Evolutionary conservation across 2,329 filamentous ascomycete genomes (phyloP).

Genomic region (Fusarium odoratissimum): DNA sequence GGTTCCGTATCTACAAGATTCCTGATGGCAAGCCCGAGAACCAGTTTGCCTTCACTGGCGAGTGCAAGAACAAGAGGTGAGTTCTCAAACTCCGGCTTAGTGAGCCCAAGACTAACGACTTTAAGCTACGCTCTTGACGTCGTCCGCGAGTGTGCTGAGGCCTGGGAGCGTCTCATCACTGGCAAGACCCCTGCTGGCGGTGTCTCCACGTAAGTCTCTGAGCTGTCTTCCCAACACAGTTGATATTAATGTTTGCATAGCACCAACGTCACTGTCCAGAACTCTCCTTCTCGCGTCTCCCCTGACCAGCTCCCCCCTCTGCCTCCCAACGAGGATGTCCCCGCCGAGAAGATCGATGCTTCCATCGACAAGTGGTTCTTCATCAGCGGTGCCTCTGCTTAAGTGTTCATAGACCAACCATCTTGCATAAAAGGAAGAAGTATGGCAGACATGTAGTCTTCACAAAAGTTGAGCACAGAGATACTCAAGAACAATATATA

Average conservation of each 20-base stretch:
- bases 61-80: conserved; percentile 99
- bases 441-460: conserved; percentile 30
- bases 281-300: conserved; percentile 79
- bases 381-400: conserved; percentile 95
- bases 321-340: conserved; percentile 81
- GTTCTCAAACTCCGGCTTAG: conserved; percentile 38
- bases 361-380: conserved; percentile 99
- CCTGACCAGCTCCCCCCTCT: conserved; percentile 79
- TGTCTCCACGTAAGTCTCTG: conserved; percentile 78
- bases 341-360: conserved; percentile 89
- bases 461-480: conserved; percentile 28
- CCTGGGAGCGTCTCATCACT: conserved; percentile 95
- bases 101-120: conserved; percentile 18
- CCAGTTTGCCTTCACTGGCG: conserved; percentile 99
- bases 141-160: conserved; percentile 93
- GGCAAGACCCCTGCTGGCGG: conserved; percentile 85
- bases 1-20: conserved; percentile 99
- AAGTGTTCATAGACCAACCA: conserved; percentile 51
- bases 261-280: conserved; percentile 80
- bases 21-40: conserved; percentile 99
- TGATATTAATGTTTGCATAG: conserved; percentile 60
- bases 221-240: not conserved
- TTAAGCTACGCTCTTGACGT: conserved; percentile 90
- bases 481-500: conserved; percentile 36
- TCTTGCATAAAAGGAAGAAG: conserved; percentile 27